These are phyloP conservation scores for Aspergillus clavatus DNA, from an alignment of 2,329 filamentous ascomycete species.

Conservation along the genomic window DNA sequence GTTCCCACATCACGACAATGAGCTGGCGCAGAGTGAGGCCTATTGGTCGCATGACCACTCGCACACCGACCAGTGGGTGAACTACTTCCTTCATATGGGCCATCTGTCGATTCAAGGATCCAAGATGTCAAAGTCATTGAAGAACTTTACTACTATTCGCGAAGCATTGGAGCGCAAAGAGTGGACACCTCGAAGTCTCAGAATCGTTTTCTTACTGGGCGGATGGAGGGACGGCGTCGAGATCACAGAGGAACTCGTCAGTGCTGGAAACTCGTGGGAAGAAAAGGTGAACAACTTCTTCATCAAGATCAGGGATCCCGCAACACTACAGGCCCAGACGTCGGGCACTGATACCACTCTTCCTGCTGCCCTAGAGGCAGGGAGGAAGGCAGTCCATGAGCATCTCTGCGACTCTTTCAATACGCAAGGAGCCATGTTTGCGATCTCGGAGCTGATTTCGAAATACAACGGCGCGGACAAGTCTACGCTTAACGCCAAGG, in stretches of 20 bases:
- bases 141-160: conserved; percentile 92
- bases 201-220: conserved; percentile 82
- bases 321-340: conserved; percentile 18
- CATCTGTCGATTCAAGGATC: conserved; percentile 83
- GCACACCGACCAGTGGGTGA: conserved; percentile 70
- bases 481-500: conserved; percentile 42
- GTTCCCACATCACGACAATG: conserved; percentile 91
- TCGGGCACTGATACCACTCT: conserved; percentile 36
- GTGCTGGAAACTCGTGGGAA: conserved; percentile 73
- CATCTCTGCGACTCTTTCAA: conserved; percentile 83
- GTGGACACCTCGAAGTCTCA: conserved; percentile 74
- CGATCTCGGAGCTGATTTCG: conserved; percentile 72
- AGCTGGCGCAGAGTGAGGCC: conserved; percentile 85
- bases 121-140: conserved; percentile 94
- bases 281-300: conserved; percentile 69
- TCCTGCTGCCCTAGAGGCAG: conserved; percentile 46
- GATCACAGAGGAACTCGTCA: conserved; percentile 77
- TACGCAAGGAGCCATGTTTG: conserved; percentile 71
- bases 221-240: conserved; percentile 89
- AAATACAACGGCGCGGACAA: conserved; percentile 62
- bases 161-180: conserved; percentile 66
- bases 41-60: conserved; percentile 55
- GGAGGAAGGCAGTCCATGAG: conserved; percentile 55
- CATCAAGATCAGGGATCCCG: conserved; percentile 52
- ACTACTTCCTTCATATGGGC: conserved; percentile 94